Conservation (phyloP, 192 early-diverging fungal species). For the Podila epigama region DNA sequence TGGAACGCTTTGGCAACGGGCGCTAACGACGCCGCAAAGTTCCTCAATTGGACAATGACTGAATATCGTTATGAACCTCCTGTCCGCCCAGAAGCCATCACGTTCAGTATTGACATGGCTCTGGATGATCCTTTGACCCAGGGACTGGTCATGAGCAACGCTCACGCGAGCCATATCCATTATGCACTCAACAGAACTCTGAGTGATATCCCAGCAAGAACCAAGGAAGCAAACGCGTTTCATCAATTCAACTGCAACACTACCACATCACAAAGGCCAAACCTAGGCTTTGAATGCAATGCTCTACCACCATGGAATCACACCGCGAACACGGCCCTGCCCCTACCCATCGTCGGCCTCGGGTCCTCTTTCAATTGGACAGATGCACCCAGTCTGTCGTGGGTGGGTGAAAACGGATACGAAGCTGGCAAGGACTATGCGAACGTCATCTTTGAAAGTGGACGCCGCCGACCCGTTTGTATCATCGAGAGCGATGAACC, state of each 20-base stretch:
- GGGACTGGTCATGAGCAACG: slow-evolving; percentile 29
- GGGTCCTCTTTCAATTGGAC: slow-evolving; percentile 15
- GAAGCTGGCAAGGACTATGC: slow-evolving; percentile 20
- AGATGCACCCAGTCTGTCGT: slow-evolving; percentile 10
- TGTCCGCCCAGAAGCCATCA: slow-evolving; percentile 9
- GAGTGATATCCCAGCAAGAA: not conserved
- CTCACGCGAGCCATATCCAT: slow-evolving; percentile 8
- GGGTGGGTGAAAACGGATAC: slow-evolving; percentile 39
- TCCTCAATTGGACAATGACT: slow-evolving; percentile 39
- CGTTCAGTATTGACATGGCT: slow-evolving; percentile 16
- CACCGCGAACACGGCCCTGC: slow-evolving; percentile 14
- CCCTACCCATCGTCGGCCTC: slow-evolving; percentile 32
- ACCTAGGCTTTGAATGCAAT: not conserved
- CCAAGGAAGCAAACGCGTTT: not conserved
- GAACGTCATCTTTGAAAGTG: slow-evolving; percentile 2
- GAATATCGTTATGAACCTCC: slow-evolving; percentile 39
- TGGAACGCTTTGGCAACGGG: slow-evolving; percentile 34
- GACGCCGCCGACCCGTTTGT: slow-evolving; percentile 4
- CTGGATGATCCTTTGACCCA: slow-evolving; percentile 14
- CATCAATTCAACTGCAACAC: slow-evolving; percentile 6
- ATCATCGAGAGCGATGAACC: slow-evolving; percentile 18
- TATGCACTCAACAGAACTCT: slow-evolving; percentile 24
- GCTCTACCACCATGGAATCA: slow-evolving; percentile 17
- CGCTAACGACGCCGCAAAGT: slow-evolving; percentile 26
- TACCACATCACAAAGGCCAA: not conserved